Evolutionary conservation across 2,329 filamentous ascomycete species (phyloP).

Genomic region (Metarhizium anisopliae): DNA sequence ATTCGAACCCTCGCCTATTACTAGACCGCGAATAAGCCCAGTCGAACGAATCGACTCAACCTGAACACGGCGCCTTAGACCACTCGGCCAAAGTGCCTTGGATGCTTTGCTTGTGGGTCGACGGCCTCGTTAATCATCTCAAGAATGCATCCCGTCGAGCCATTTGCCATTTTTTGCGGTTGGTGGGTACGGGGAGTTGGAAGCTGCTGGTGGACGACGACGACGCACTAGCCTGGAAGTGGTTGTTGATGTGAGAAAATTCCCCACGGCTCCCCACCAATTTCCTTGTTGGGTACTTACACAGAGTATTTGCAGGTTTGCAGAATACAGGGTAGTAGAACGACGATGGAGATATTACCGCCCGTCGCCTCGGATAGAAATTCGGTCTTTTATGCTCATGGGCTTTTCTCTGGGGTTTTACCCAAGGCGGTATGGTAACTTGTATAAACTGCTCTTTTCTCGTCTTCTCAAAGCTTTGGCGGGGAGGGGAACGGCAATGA

Average conservation of each 20-base stretch:
- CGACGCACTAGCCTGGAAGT: neutral
- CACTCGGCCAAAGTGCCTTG: slow-evolving; percentile 18
- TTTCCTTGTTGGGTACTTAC: neutral
- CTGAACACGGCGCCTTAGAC: slow-evolving; percentile 12
- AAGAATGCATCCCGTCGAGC: neutral
- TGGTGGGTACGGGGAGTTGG: neutral
- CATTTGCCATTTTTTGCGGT: neutral
- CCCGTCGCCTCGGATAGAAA: too few species aligned
- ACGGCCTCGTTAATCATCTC: neutral
- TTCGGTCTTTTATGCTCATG: too few species aligned
- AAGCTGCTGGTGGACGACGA: neutral
- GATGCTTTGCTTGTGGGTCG: slow-evolving; percentile 3
- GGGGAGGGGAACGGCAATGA: too few species aligned
- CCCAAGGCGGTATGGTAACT: too few species aligned
- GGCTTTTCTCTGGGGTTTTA: too few species aligned
- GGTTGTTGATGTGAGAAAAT: neutral
- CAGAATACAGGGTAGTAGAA: neutral
- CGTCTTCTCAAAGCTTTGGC: too few species aligned
- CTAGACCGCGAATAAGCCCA: slow-evolving; percentile 13
- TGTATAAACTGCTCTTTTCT: too few species aligned
- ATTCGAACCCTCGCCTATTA: slow-evolving; percentile 23
- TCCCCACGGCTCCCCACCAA: neutral
- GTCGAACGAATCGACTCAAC: neutral
- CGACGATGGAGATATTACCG: neutral
- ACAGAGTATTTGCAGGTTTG: neutral